These are phyloP conservation scores for Ceratocystis papillata DNA, from an alignment of 2,329 filamentous ascomycete genomes.

Conservation along the genomic window DNA sequence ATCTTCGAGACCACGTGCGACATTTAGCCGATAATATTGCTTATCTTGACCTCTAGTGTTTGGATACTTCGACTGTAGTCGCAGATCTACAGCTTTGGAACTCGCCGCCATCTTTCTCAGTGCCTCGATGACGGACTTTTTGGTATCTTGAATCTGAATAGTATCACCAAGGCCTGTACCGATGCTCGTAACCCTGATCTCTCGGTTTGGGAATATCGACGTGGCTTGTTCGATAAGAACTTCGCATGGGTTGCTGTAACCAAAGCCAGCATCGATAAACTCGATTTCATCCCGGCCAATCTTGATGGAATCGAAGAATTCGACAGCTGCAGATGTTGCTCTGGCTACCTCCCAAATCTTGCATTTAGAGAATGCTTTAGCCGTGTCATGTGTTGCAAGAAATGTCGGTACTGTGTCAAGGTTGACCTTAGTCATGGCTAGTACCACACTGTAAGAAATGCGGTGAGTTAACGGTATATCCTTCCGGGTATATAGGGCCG, in stretches of 20 bases:
- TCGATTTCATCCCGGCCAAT: slow-evolving; percentile 28
- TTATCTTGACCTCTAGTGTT: slow-evolving; percentile 13
- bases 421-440: background rate
- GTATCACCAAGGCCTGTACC: slow-evolving; percentile 28
- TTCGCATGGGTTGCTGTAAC: slow-evolving; percentile 31
- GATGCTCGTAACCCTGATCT: slow-evolving; percentile 27
- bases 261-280: slow-evolving; percentile 31
- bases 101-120: background rate
- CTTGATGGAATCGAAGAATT: slow-evolving; percentile 30
- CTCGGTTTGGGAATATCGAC: slow-evolving; percentile 26
- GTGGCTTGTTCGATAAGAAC: slow-evolving; percentile 29
- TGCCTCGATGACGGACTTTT: background rate
- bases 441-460: background rate
- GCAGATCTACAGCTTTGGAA: background rate
- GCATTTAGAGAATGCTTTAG: slow-evolving; percentile 25
- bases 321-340: slow-evolving; percentile 29
- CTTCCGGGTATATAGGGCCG: background rate
- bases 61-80: slow-evolving; percentile 24
- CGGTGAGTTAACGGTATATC: background rate
- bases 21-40: slow-evolving; percentile 29
- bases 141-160: slow-evolving; percentile 24
- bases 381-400: slow-evolving; percentile 28
- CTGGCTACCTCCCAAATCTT: slow-evolving; percentile 30
- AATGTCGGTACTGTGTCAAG: slow-evolving; percentile 25
- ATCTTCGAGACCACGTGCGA: slow-evolving; percentile 28